Evolutionary conservation across 768 basidiomycete species (phyloP), one percentile per base, ranked within the genome.

Genomic region (Russula virescens): DNA sequence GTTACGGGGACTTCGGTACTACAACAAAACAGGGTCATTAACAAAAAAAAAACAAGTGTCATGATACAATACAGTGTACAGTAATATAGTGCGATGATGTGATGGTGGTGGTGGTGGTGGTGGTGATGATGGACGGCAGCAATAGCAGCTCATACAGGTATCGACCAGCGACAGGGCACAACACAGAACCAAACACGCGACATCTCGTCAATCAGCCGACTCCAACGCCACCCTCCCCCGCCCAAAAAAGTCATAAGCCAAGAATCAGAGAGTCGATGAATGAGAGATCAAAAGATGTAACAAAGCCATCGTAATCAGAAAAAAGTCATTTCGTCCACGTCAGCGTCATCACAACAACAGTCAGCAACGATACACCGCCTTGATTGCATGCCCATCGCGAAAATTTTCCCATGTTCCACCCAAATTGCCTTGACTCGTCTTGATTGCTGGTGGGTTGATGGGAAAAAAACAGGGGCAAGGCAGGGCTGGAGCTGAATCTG

Each of bases 141-240:
- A n/a, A n/a, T n/a, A n/a, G 31, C 31, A 31, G 31, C 31, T 31
- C 31, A 31, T 31, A 31, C 31, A 31, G n/a, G 31, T 48, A 58
- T 63, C 62, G 62, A 58, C 62, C 62, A 63, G 62, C 62, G 62
- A 63, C 31, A 31, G 8, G 8, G 5, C 8, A 3, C 5, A 8
- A 31, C 31, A 31, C 31, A 31, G 31, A 31, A 31, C 31, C 52
- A 51, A 51, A 43, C 21, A 48, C 18, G 25, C 50, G 11, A 23
- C 28, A 10, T 16, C 14, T 10, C 14, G 38, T 40, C 38, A 40
- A 16, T 40, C 38, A 16, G 9, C 11, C 31, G 31, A 31, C 31
- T 31, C 31, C 31, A 31, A 31, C 31, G 31, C 31, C 31, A 8
- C 31, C 8, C 31, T 8, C 31, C 31, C 31, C 31, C 8, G 5